A percentile compares a stretch with the other conserved stretches of the same genome.
Evolutionary conservation across 208 protist genomes (phyloP).

Genomic region (Balamuthia mandrillaris): DNA sequence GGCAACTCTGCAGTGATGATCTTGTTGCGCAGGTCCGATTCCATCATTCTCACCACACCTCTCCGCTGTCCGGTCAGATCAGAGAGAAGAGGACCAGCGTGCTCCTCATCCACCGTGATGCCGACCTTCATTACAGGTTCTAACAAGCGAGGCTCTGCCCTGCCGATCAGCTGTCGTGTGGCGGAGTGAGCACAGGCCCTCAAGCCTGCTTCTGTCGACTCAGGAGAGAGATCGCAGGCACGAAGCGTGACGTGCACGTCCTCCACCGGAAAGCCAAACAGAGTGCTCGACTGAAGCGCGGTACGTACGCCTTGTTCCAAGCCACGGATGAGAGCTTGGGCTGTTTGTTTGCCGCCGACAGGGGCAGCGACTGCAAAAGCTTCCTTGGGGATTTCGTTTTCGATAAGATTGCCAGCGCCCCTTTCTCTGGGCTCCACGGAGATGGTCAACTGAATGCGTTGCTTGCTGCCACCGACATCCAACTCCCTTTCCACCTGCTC

Average conservation of each 20-base stretch:
- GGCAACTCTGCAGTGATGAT: background rate
- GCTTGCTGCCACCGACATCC: background rate
- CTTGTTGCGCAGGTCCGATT: too few species aligned
- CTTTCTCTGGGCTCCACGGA: background rate
- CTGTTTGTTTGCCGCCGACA: too few species aligned
- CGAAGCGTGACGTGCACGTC: background rate
- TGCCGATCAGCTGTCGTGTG: background rate
- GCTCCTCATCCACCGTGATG: background rate
- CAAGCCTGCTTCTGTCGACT: background rate
- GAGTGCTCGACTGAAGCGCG: too few species aligned
- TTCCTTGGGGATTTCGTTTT: too few species aligned
- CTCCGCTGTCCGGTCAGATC: background rate
- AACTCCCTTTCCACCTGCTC: background rate
- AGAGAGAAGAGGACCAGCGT: background rate
- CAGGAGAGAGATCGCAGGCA: background rate
- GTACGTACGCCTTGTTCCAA: background rate
- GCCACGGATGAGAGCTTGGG: background rate
- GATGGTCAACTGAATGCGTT: background rate
- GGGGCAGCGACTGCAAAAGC: too few species aligned
- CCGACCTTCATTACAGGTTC: slow-evolving; percentile 13
- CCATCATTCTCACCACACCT: background rate
- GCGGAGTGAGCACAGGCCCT: background rate
- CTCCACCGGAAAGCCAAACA: slow-evolving; percentile 20
- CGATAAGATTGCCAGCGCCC: background rate
- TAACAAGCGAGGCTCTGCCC: background rate